These are phyloP conservation scores for Ogataea neopini DNA, from an alignment of 805 yeast species.

Conservation along the genomic window DNA sequence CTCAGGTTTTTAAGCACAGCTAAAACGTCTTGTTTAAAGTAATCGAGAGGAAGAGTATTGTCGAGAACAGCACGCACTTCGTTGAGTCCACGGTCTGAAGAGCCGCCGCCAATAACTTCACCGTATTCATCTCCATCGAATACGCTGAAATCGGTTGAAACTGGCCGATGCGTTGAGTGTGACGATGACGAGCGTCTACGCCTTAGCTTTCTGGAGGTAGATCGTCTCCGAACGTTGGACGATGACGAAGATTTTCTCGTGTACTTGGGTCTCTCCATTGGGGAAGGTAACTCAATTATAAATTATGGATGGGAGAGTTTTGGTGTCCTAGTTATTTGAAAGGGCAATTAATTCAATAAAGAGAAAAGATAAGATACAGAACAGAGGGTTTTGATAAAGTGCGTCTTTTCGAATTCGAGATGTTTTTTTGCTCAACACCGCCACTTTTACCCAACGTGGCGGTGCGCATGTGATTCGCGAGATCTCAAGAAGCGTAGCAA, in stretches of 20 bases:
- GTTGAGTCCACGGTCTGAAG: conserved; percentile 17
- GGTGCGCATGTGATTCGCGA: too few relatives aligned
- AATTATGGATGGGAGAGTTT: too few relatives aligned
- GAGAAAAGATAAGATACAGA: too few relatives aligned
- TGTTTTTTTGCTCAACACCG: too few relatives aligned
- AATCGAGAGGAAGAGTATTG: conserved; percentile 76
- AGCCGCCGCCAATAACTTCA: conserved; percentile 2
- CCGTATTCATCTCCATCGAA: conserved; percentile 8
- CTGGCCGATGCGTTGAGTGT: conserved; percentile 22
- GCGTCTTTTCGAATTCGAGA: too few relatives aligned
- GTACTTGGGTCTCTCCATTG: conserved; percentile 28
- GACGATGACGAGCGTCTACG: conserved; percentile 30
- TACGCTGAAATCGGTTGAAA: conserved; percentile 17
- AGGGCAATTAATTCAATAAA: too few relatives aligned
- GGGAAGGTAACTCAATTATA: not conserved
- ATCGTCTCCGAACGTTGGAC: conserved; percentile 22
- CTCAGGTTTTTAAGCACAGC: conserved; percentile 60
- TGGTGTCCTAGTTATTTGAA: too few relatives aligned
- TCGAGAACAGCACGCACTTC: conserved; percentile 62
- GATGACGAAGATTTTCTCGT: conserved; percentile 25
- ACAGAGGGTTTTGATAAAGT: too few relatives aligned
- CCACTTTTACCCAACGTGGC: too few relatives aligned
- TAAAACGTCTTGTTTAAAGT: conserved; percentile 79
- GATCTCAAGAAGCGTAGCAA: not conserved
- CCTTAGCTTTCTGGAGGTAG: conserved; percentile 24